These are phyloP conservation scores for Globisporangium barbulae DNA, from an alignment of 352 stramenopile species.

Conservation along the genomic window DNA sequence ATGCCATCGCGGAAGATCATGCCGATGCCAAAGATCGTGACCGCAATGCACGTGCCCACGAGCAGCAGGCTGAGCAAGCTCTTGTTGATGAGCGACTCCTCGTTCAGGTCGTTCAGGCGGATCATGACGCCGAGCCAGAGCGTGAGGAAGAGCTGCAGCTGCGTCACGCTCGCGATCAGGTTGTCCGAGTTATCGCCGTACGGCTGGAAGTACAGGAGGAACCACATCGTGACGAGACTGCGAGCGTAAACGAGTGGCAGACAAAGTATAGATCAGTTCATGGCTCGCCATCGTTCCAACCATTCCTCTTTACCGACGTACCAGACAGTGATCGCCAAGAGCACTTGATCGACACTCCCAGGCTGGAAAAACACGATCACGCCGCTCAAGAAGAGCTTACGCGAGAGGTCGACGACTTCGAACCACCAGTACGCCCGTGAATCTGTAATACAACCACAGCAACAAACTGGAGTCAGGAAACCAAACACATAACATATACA, in stretches of 20 bases:
- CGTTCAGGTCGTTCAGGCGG: slow-evolving; percentile 57
- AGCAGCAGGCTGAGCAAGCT: slow-evolving; percentile 58
- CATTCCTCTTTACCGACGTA: slow-evolving; percentile 11
- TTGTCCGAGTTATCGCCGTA: slow-evolving; percentile 73
- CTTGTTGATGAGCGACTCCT: slow-evolving; percentile 63
- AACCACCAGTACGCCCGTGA: slow-evolving; percentile 74
- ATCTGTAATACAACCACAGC: slow-evolving; percentile 30
- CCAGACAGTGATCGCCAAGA: slow-evolving; percentile 66
- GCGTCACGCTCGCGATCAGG: slow-evolving; percentile 65
- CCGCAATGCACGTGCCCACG: slow-evolving; percentile 53
- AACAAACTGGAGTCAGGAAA: background rate
- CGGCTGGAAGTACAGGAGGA: slow-evolving; percentile 72
- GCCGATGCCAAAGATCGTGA: slow-evolving; percentile 56
- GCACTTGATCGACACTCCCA: slow-evolving; percentile 63
- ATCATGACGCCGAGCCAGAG: slow-evolving; percentile 81
- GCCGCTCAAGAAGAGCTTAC: slow-evolving; percentile 71
- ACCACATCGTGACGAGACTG: slow-evolving; percentile 72
- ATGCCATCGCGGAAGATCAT: slow-evolving; percentile 64
- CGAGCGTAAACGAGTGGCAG: background rate
- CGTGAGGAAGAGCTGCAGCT: slow-evolving; percentile 78
- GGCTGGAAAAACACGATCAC: slow-evolving; percentile 76
- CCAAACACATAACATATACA: background rate
- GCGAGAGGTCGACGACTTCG: slow-evolving; percentile 72
- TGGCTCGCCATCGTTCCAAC: no score
- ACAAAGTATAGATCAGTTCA: background rate